These are phyloP conservation scores for Mollisia scopiformis DNA, from an alignment of 2,329 filamentous ascomycete species.

Conservation along the genomic window DNA sequence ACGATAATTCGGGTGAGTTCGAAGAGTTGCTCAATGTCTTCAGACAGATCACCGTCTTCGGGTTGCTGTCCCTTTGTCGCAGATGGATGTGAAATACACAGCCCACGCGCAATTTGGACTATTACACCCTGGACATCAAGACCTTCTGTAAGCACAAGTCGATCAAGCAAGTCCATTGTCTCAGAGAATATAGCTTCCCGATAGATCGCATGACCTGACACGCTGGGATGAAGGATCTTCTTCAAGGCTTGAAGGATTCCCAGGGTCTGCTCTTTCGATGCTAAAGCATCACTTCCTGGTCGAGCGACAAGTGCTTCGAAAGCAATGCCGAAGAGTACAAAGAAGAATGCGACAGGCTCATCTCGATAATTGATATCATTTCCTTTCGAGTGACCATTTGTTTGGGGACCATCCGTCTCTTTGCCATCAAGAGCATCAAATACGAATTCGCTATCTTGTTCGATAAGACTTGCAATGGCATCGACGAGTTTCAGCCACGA, in stretches of 20 bases:
- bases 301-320: conserved; percentile 93
- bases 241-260: conserved; percentile 90
- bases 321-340: conserved; percentile 93
- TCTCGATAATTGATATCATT: conserved; percentile 96
- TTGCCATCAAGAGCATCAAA: conserved; percentile 96
- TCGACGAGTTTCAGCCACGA: conserved; percentile 97
- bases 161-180: conserved; percentile 93
- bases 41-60: conserved; percentile 80
- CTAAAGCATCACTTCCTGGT: conserved; percentile 67
- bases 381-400: conserved; percentile 56
- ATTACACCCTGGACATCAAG: conserved; percentile 89
- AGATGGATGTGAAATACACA: conserved; percentile 90
- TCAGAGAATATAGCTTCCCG: conserved; percentile 95
- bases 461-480: conserved; percentile 94
- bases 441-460: conserved; percentile 96
- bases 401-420: conserved; percentile 47
- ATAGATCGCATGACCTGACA: conserved; percentile 96
- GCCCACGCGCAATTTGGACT: conserved; percentile 87
- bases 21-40: conserved; percentile 97
- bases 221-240: conserved; percentile 91
- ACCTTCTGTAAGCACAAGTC: conserved; percentile 88
- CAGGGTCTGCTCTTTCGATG: conserved; percentile 76
- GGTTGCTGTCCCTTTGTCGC: conserved; percentile 69
- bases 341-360: conserved; percentile 98
- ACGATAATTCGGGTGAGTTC: conserved; percentile 97